A percentile compares a stretch with the other conserved stretches of the same genome.
phyloP scores from a whole-genome alignment of 208 protist genomes.

The Acanthamoeba royreba region DNA sequence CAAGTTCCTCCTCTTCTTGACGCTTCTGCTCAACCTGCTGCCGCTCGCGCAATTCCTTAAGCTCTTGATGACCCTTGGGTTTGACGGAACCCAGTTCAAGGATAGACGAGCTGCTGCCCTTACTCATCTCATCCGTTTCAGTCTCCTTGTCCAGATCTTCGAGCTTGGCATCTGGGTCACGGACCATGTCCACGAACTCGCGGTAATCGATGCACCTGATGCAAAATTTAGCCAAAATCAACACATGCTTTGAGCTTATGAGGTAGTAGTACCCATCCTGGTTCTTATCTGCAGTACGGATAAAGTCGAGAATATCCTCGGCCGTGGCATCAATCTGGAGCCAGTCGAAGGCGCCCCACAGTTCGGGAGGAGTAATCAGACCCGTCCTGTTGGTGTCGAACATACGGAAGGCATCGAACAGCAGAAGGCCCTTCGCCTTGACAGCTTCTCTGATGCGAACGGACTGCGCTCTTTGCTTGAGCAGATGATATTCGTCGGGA shows the following conservation, averaged over 20 bases:
- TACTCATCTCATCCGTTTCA: constrained; percentile 24
- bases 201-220: constrained; percentile 25
- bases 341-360: constrained; percentile 44
- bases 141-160: constrained; percentile 40
- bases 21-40: constrained; percentile 30
- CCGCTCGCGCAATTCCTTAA: neutral
- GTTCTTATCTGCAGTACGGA: constrained; percentile 43
- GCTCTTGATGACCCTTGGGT: constrained; percentile 33
- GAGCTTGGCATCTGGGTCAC: constrained; percentile 33
- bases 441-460: constrained; percentile 6
- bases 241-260: neutral
- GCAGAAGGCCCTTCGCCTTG: neutral
- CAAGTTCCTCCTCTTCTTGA: constrained; percentile 30
- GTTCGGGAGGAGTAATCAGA: constrained; percentile 6
- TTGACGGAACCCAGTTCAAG: neutral
- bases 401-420: constrained; percentile 39
- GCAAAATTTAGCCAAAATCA: neutral
- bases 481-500: constrained; percentile 31
- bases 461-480: constrained; percentile 29
- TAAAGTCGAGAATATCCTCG: constrained; percentile 41
- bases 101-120: neutral
- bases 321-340: neutral
- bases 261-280: neutral
- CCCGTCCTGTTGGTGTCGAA: constrained; percentile 21
- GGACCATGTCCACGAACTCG: constrained; percentile 42